Base-by-base conservation (phyloP, 352 stramenopile genomes). In the Achlya hypogyna region DNA sequence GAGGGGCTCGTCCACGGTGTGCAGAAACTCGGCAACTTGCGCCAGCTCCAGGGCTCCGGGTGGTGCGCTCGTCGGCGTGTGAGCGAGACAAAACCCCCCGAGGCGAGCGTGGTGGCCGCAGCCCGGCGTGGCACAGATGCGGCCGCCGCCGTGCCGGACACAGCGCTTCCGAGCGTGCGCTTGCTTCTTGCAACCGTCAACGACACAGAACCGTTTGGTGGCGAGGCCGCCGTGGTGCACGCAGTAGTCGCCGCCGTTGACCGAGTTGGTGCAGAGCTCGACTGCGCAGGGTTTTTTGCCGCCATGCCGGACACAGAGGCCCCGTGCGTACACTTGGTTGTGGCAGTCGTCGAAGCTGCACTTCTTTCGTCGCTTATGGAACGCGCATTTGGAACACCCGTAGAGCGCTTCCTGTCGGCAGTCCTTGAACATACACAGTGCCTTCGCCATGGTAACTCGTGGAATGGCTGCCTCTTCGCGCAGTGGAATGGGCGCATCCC, bases 321-420 rank as follows among this genome's bases (percentile, higher is more conserved):
- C 28, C 6, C 58, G 32, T 16, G 58, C 58, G 45, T 65, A 65
- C 25, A 65, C 58, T 53, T 65, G 58, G 45, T 65, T 65, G 40
- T 53, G 58, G 45, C 58, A 65, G 12, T 38, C 58, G 27, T 3
- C 12, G 27, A 38, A 18, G 4, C 12, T 9, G 29, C 58, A 65
- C 29, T 65, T 65, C 28, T 42, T 42, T 28, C 58, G 58, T 1
- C 58, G 18, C 35, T 65, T 65, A 29, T 65, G 58, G 45, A 65
- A 65, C 8, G 58, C 58, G 29, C 58, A 65, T 16, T 65, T 65
- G 0, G 42, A 20, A 18, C 28, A 65, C 10, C 18, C 28, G 18
- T 31, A 53, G 14, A 42, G 16, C 1, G 58, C 34, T 10, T 43
- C 28, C 14, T 65, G 32, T 53, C 28, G 32, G 25, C 58, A 65